Percentiles rank a stretch among this genome's conserved stretches.
phyloP scores from a whole-genome alignment of 371 early-diverging fungal genomes.

The Mortierella sp. region DNA sequence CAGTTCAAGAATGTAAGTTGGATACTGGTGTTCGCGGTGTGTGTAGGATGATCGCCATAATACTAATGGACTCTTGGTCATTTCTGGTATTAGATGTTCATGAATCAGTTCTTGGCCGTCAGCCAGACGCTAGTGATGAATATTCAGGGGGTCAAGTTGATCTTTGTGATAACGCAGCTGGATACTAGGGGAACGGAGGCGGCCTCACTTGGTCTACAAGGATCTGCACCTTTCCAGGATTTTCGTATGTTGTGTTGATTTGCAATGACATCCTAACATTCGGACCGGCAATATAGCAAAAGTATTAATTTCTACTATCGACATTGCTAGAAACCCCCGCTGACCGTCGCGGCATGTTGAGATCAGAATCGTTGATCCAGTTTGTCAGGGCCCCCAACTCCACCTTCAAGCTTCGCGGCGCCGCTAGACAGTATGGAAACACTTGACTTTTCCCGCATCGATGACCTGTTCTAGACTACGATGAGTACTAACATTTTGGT shows the following conservation, averaged over 20 bases:
- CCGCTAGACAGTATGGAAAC: conserved; percentile 63
- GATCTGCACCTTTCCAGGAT: conserved; percentile 56
- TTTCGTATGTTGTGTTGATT: conserved; percentile 43
- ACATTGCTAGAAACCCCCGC: conserved; percentile 2
- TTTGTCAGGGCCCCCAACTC: conserved; percentile 79
- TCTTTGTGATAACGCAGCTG: conserved; percentile 63
- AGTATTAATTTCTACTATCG: background rate
- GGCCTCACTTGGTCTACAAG: conserved; percentile 54
- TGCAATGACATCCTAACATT: conserved; percentile 21
- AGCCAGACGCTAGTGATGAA: conserved; percentile 84
- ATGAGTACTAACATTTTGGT: background rate
- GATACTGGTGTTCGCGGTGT: background rate
- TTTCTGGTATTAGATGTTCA: conserved; percentile 59
- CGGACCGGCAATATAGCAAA: background rate
- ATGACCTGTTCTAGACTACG: background rate
- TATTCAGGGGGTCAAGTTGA: conserved; percentile 80
- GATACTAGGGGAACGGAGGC: conserved; percentile 74
- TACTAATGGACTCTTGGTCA: background rate
- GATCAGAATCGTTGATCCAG: conserved; percentile 74
- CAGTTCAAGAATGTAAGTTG: conserved; percentile 68
- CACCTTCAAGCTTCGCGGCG: conserved; percentile 78
- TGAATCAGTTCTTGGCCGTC: conserved; percentile 78
- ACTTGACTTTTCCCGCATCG: background rate
- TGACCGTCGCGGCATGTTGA: conserved; percentile 75
- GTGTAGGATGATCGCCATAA: background rate